Conservation (phyloP, 306 rosid species). For the Pueraria montana region DNA sequence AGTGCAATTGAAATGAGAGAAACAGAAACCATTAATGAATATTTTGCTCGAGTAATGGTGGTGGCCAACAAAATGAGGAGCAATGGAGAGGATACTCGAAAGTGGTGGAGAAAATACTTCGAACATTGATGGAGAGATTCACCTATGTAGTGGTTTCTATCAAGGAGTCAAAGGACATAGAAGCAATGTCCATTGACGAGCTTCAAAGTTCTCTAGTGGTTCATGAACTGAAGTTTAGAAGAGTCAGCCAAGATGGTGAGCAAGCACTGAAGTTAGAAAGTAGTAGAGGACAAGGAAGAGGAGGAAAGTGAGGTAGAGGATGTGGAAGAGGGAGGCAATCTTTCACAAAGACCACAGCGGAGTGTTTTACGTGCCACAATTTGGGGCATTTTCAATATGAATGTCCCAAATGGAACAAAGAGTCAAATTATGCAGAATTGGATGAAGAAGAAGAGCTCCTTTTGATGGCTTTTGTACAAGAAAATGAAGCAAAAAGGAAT, state of each 20-base stretch:
- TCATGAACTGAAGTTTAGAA: background rate
- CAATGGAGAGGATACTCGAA: background rate
- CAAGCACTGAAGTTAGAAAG: background rate
- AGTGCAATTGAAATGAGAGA: background rate
- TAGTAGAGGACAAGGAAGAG: background rate
- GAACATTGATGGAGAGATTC: too few relatives aligned
- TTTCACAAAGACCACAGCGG: too few relatives aligned
- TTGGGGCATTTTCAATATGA: too few relatives aligned
- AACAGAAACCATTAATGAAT: background rate
- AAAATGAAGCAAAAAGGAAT: background rate
- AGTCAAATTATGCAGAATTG: background rate
- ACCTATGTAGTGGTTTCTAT: too few relatives aligned
- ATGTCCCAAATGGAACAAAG: conserved; percentile 4
- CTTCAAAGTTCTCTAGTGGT: conserved; percentile 7
- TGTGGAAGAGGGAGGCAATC: too few relatives aligned
- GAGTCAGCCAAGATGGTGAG: background rate
- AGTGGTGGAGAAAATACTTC: too few relatives aligned
- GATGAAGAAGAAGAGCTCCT: background rate
- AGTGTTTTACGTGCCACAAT: too few relatives aligned
- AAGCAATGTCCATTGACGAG: too few relatives aligned
- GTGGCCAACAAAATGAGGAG: conserved; percentile 2
- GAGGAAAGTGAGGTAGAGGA: background rate
- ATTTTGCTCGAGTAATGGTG: background rate
- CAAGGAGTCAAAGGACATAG: too few relatives aligned
- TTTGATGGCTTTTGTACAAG: background rate